phyloP scores from a whole-genome alignment of 83 land plant genomes.

The Larix sibirica region DNA sequence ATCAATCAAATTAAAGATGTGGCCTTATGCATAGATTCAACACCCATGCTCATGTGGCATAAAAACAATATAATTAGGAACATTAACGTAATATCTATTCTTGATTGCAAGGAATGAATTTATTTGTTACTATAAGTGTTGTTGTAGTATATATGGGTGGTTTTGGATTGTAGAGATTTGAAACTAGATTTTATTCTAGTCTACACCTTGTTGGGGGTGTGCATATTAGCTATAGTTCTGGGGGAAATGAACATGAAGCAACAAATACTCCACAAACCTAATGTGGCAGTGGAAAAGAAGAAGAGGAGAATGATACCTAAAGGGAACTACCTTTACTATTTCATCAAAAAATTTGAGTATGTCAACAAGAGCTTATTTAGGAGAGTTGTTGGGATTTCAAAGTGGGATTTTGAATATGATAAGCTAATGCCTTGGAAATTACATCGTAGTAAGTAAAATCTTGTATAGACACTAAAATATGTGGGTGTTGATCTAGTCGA shows the following conservation, averaged over 20 bases:
- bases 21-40: no score
- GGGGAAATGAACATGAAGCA: conserved; percentile 40
- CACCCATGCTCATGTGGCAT: no score
- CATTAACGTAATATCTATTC: no score
- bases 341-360: conserved; percentile 19
- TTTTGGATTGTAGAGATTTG: not conserved
- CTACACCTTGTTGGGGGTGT: conserved; percentile 43
- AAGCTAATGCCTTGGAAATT: no score
- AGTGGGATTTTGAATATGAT: no score
- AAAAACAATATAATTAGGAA: no score
- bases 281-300: conserved; percentile 48
- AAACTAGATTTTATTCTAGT: conserved; percentile 35
- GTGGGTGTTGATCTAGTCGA: no score
- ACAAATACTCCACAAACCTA: conserved; percentile 41
- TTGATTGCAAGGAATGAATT: no score
- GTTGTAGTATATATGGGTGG: not conserved
- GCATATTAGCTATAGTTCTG: conserved; percentile 21
- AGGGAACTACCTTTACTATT: conserved; percentile 41
- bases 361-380: no score
- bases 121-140: not conserved
- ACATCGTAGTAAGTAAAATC: no score
- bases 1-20: no score
- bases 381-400: conserved; percentile 15
- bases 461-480: no score
- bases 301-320: conserved; percentile 47